Evolutionary conservation across 352 stramenopile species (phyloP).

Genomic region (Globisporangium cylindrosporum): DNA sequence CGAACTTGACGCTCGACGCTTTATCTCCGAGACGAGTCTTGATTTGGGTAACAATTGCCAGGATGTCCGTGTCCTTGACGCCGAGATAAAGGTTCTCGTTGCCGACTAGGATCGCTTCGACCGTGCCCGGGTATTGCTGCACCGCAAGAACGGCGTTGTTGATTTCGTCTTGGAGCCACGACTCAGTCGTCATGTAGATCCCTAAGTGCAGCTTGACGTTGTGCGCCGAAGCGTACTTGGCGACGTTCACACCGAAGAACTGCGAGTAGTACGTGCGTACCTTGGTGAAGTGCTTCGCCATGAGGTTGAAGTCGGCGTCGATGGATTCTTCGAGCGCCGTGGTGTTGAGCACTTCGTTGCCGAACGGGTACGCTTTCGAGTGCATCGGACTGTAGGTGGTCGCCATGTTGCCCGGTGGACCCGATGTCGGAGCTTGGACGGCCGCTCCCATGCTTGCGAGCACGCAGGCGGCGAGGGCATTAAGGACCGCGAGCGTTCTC

Average conservation of each 20-base stretch:
- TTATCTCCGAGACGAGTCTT: no score
- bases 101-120: constrained; percentile 31
- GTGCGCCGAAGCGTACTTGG: constrained; percentile 24
- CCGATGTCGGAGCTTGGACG: no score
- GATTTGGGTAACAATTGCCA: not conserved
- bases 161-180: constrained; percentile 27
- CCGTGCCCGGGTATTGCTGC: constrained; percentile 23
- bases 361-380: constrained; percentile 16
- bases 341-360: constrained; percentile 8
- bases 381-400: constrained; percentile 18
- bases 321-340: constrained; percentile 18
- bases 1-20: no score
- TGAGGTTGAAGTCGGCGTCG: constrained; percentile 29
- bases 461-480: not conserved
- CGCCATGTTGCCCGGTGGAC: constrained; percentile 8
- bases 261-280: constrained; percentile 39
- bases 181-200: constrained; percentile 28
- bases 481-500: no score
- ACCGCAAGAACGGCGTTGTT: constrained; percentile 21
- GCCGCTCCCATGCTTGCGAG: not conserved
- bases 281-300: constrained; percentile 21
- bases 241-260: constrained; percentile 25
- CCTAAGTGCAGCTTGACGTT: constrained; percentile 31
- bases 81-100: constrained; percentile 30
- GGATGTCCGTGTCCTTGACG: constrained; percentile 17